Conservation (phyloP, 2,329 filamentous ascomycete genomes). For the Epichloe sibirici region DNA sequence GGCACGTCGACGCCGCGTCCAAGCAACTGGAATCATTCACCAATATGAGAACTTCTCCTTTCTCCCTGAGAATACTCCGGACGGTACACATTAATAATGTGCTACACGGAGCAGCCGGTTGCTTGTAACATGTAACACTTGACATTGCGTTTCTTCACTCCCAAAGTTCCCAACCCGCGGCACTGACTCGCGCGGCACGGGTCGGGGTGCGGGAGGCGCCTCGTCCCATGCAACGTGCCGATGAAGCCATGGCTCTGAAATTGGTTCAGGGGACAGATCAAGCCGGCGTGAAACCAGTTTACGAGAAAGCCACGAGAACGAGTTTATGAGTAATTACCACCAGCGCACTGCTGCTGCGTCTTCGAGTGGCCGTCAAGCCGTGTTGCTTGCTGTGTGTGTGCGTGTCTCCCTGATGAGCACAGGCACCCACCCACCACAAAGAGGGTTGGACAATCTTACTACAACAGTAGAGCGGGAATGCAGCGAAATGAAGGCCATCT, state of each 20-base stretch:
- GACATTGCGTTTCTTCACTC: neutral
- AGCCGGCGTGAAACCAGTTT: neutral
- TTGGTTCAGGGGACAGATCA: conserved; percentile 2
- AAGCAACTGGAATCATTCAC: neutral
- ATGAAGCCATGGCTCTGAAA: conserved; percentile 1
- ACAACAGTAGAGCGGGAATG: conserved; percentile 9
- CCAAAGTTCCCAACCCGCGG: neutral
- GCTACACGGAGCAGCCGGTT: neutral
- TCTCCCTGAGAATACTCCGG: neutral
- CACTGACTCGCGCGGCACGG: conserved; percentile 7
- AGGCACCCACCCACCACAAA: neutral
- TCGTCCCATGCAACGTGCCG: conserved; percentile 1
- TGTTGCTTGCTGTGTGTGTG: neutral
- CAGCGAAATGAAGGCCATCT: conserved; percentile 14
- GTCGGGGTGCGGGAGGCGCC: conserved; percentile 7
- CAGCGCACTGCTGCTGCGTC: no score
- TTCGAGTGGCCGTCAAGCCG: no score
- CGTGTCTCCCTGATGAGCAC: neutral
- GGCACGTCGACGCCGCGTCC: neutral
- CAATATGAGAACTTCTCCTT: neutral
- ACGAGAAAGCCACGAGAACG: neutral
- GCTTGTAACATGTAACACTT: neutral
- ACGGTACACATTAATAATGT: no score
- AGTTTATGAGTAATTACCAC: neutral
- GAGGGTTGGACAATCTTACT: neutral